phyloP scores from a whole-genome alignment of 305 asterid genomes.

The Fraxinus floribunda region DNA sequence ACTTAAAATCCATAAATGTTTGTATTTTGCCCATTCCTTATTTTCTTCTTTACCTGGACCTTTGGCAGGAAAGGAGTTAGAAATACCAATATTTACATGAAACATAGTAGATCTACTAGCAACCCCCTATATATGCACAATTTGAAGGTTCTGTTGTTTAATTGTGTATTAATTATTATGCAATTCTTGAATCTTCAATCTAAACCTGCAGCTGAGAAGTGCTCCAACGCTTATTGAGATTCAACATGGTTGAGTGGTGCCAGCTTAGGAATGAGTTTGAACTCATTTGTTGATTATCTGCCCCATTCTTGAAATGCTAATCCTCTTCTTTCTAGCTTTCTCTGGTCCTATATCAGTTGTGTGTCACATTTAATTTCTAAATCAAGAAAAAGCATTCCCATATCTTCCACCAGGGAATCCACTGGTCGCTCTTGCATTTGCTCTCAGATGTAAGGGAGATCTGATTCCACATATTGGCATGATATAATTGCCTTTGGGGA shows the following conservation, averaged over 20 bases:
- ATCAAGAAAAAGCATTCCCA: not conserved
- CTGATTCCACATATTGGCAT: not conserved
- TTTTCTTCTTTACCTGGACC: not conserved
- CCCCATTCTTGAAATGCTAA: not conserved
- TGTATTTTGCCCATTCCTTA: not conserved
- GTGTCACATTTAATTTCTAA: not conserved
- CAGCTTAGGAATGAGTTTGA: not conserved
- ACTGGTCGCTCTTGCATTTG: not conserved
- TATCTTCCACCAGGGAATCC: not conserved
- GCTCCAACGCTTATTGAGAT: not conserved
- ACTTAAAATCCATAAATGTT: not conserved
- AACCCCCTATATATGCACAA: not conserved
- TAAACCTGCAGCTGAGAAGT: not conserved
- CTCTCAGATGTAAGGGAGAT: not conserved
- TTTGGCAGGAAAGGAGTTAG: not conserved
- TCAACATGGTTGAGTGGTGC: not conserved
- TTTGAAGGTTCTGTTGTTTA: not conserved
- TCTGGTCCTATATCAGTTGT: not conserved
- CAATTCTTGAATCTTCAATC: not conserved
- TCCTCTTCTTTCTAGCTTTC: not conserved
- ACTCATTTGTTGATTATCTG: not conserved
- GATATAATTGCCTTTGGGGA: not conserved
- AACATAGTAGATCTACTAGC: not conserved
- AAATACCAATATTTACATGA: not conserved
- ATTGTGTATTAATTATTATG: not conserved